Evolutionary conservation across 163 green algal species (phyloP).

Genomic region (Volvox carteri): DNA sequence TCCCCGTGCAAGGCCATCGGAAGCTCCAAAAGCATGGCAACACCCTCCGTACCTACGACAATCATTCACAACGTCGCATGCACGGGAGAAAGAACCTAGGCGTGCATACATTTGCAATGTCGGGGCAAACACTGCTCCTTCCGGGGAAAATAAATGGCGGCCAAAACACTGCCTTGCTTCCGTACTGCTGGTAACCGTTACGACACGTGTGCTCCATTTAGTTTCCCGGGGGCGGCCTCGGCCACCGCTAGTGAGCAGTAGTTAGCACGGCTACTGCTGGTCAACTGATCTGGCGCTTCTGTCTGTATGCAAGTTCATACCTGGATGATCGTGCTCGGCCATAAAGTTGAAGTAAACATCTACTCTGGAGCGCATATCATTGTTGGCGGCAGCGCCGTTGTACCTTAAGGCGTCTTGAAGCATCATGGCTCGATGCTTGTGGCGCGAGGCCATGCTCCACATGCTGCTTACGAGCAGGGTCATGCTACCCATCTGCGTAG

Average conservation of each 20-base stretch:
- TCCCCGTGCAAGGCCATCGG: conserved; percentile 59
- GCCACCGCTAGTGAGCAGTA: too few relatives aligned
- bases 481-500: conserved; percentile 65
- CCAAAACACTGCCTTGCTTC: too few relatives aligned
- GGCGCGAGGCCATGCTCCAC: conserved; percentile 63
- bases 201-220: too few relatives aligned
- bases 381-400: conserved; percentile 41
- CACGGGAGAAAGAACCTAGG: too few relatives aligned
- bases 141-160: too few relatives aligned
- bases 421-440: conserved; percentile 65
- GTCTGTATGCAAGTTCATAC: conserved; percentile 5
- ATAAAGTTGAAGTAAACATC: conserved; percentile 66
- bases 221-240: too few relatives aligned
- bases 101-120: too few relatives aligned
- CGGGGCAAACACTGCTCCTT: too few relatives aligned
- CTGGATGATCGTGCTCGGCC: conserved; percentile 58
- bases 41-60: conserved; percentile 47
- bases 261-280: too few relatives aligned
- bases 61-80: too few relatives aligned
- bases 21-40: conserved; percentile 59
- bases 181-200: too few relatives aligned
- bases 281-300: too few relatives aligned
- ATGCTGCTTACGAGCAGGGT: conserved; percentile 69
- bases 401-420: conserved; percentile 69
- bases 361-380: conserved; percentile 53